Base-by-base conservation (phyloP, 2,329 filamentous ascomycete species). In the Fusarium pininemorale region DNA sequence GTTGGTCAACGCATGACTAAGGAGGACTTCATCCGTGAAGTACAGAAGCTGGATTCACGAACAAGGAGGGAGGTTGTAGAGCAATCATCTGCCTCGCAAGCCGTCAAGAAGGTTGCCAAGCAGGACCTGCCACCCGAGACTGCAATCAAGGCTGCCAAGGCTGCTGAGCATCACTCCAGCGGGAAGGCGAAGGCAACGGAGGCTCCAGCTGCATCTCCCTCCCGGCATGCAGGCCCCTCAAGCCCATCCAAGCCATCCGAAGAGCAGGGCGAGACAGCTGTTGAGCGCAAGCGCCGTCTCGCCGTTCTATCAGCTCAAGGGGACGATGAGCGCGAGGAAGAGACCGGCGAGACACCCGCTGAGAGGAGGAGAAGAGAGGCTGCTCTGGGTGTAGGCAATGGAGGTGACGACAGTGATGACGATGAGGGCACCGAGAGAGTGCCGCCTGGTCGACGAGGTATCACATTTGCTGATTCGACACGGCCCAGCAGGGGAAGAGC, bases 1-100 rank as follows among this genome's bases (percentile, higher is more conserved):
- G 89, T 91, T n/a, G 92, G 92, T 11, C 87, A 88, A 70, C 90
- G 93, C 54, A 92, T 96, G 89, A 95, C 89, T 70, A 95, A 95
- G 82, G 90, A 92, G 9, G 93, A 95, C 78, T 96, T 96, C 79
- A 90, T 96, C 69, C 85, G 88, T 53, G 90, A 94, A 79, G 91
- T 96, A 78, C 90, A 91, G 73, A 89, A 90, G 72, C 86, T 96
- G 68, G 93, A 96, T 79, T 88, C 89, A 30, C 90, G 90, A 77
- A 90, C 91, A 20, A 87, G 88, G 11, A 84, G 83, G 41, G 86
- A 89, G 67, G 85, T 90, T 5, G 83, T 90, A 9, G 86, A 88
- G 42, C 83, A 85, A 63, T 89, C 87, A 0, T 82, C 79, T 10
- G 87, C 87, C 3, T 83, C 87, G 0, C 81, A 83, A 8, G 83